Evolutionary conservation across 495 filamentous ascomycete species (phyloP), one percentile per base, ranked within the genome.

Genomic region (Copromyces sp.): DNA sequence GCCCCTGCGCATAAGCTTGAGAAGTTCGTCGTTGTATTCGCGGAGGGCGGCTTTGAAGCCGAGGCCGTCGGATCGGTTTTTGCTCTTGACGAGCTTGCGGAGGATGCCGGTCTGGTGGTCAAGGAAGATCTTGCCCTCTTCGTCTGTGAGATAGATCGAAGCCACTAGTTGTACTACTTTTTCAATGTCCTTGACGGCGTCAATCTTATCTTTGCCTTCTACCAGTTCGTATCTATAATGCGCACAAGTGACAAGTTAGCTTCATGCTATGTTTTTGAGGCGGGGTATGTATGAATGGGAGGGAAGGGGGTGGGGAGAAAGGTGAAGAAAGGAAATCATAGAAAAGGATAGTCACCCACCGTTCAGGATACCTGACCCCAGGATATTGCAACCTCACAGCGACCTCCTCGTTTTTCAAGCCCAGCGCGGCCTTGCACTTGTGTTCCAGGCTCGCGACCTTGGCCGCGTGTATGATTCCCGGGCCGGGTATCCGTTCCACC

Each of bases 111-210:
- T 89, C 72, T 87, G 88, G 68, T 93, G 92, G 76, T 95, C 86
- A 72, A 89, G 87, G 74, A 97, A 92, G 61, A 84, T 81, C 39
- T 88, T 85, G 17, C 87, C 85, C 74, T 92, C 83, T 29, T 87
- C 86, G 14, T 88, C 83, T 24, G 90, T 90, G 35, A 97, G 86
- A 81, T 97, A 97, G 77, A 89, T 86, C 39, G 88, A 85, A 35
- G 89, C 86, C 35, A 97, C 90, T 37, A 87, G 86, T 72, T 93
- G 88, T 68, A 97, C 89, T 16, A 93, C 91, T 68, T 90, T 86
- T 70, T 91, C 84, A 73, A 98, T 97, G 74, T 98, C 95, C 75
- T 91, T 88, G 71, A 94, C 82, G 6, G 94, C 91, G 74, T 93
- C 90, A 82, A 97, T 97, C 76, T 95, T 88, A 47, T 95, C 92